Evolutionary conservation across 257 asterid genomes (phyloP).

Genomic region (Scutellaria galericulata): DNA sequence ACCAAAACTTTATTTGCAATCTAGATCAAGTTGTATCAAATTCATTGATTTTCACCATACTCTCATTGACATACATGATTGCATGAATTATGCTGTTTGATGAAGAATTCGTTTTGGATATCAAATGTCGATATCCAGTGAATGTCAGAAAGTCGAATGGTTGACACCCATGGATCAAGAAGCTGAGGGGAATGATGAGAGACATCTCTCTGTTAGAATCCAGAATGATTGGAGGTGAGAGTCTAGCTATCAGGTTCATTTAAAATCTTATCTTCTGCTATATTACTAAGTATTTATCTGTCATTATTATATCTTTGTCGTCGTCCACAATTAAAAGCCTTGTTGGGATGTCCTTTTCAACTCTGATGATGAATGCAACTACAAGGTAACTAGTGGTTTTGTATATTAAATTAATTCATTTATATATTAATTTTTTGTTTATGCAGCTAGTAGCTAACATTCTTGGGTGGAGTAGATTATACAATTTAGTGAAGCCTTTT

Average conservation of each 20-base stretch:
- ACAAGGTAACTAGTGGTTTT: neutral
- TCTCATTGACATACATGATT: neutral
- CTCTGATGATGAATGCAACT: conserved; percentile 7
- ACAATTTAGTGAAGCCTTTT: neutral
- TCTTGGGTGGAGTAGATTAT: neutral
- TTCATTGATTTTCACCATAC: neutral
- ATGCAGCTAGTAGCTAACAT: neutral
- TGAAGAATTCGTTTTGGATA: conserved; percentile 4
- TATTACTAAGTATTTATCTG: neutral
- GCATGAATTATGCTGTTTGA: neutral
- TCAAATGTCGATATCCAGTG: neutral
- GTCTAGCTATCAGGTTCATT: neutral
- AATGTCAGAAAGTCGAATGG: neutral
- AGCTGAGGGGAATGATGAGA: neutral
- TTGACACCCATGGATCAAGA: neutral
- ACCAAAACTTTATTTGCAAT: neutral
- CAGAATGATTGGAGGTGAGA: neutral
- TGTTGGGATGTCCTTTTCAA: neutral
- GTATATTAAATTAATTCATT: neutral
- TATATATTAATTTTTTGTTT: neutral
- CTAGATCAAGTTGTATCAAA: neutral
- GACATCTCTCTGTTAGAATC: neutral
- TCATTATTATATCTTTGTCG: neutral
- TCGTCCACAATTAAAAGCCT: neutral
- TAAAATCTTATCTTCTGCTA: neutral